Evolutionary conservation across 148 eudicot genomes (phyloP).

Genomic region (Chenopodium quinoa): DNA sequence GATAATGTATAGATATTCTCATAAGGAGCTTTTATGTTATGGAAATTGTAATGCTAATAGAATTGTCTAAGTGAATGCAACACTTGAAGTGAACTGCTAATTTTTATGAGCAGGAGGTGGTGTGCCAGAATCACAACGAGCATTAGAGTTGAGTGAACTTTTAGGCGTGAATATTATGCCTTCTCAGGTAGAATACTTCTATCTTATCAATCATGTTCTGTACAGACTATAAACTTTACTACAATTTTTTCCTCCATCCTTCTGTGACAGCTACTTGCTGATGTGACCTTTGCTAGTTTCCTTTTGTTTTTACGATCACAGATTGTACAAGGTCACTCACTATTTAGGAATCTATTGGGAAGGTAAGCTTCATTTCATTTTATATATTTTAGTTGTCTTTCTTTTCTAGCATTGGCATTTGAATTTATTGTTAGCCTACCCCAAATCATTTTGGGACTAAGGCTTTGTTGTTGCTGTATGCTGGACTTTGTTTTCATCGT

Average conservation of each 20-base stretch:
- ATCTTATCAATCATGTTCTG: neutral
- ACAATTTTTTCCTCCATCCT: neutral
- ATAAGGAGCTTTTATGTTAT: neutral
- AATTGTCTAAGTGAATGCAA: neutral
- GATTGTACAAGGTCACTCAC: constrained; percentile 57
- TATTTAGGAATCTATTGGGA: constrained; percentile 44
- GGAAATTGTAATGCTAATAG: constrained; percentile 1
- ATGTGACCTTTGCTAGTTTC: constrained; percentile 15
- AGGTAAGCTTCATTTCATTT: constrained; percentile 36
- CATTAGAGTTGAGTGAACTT: constrained; percentile 48
- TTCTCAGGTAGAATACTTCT: constrained; percentile 40
- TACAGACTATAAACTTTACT: neutral
- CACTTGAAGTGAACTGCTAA: neutral
- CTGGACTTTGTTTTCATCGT: neutral
- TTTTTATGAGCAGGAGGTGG: constrained; percentile 39
- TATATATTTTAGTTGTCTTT: neutral
- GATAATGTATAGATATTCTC: neutral
- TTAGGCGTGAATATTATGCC: constrained; percentile 50
- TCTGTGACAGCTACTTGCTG: neutral
- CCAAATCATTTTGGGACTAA: no score
- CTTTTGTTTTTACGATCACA: constrained; percentile 15
- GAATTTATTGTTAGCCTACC: neutral
- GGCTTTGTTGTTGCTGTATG: neutral
- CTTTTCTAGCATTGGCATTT: constrained; percentile 2
- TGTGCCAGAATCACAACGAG: constrained; percentile 50